Evolutionary conservation across 129 eudicot species (phyloP).

Genomic region (Escallonia herrerae): DNA sequence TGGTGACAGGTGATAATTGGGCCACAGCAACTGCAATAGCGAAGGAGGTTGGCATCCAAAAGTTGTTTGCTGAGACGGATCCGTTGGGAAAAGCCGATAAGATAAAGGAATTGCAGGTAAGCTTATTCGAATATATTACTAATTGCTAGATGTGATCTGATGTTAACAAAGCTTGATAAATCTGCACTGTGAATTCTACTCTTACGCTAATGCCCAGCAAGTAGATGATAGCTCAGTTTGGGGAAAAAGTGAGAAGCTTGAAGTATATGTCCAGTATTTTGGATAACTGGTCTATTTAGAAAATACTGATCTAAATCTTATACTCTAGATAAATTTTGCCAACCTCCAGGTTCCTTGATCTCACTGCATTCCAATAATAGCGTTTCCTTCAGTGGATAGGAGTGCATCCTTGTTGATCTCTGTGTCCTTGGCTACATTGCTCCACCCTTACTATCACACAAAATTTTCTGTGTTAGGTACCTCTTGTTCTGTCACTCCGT

Average conservation of each 20-base stretch:
- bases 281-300: no score
- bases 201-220: no score
- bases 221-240: no score
- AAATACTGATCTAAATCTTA: no score
- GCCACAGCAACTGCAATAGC: constrained; percentile 86
- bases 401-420: no score
- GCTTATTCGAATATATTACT: neutral
- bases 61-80: constrained; percentile 87
- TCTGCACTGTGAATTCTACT: neutral
- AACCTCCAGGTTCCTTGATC: neutral
- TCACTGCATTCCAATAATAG: no score
- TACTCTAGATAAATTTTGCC: neutral
- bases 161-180: neutral
- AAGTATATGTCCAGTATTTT: neutral
- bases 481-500: no score
- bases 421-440: no score
- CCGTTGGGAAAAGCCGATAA: constrained; percentile 93
- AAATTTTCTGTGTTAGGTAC: neutral
- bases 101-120: constrained; percentile 82
- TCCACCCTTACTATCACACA: neutral
- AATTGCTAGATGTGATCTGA: neutral
- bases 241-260: no score
- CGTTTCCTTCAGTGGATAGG: no score
- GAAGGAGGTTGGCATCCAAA: constrained; percentile 56
- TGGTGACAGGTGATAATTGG: constrained; percentile 98